Base-by-base conservation (phyloP, 208 protist species). In the Acanthamoeba divionensis region DNA sequence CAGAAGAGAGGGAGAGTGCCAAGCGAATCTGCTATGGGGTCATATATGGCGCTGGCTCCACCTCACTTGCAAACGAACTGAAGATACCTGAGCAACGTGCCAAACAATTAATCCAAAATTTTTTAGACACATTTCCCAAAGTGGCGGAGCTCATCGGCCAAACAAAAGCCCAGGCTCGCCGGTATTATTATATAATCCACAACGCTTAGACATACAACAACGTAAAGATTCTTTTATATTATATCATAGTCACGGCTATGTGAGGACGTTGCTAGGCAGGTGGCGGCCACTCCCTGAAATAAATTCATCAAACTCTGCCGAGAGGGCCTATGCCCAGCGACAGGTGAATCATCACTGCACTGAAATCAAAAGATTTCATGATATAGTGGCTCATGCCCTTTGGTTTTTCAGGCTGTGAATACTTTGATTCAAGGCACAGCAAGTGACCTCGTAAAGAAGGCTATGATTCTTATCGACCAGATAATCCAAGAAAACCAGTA, bases 401-500 rank as follows among this genome's bases (percentile, higher is more conserved):
- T 5, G 33, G 13, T 9, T 41, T 9, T 47, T 10, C 73, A 83
- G 73, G 73, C 71, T 18, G 45, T 87, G 10, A 87, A 87, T 29
- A 87, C 79, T 9, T 18, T 87, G 18, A 87, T 87, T 0, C 79
- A 87, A 31, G 79, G 79, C 10, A 87, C 79, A 9, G 79, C 79
- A 15, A 87, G 79, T 38, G 79, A 87, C 33, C 26, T 87, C 38
- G 79, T 87, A 29, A 87, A 87, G 79, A 33, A 31, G 41, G 79
- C 79, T 8, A 67, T 87, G 79, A 29, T 87, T 10, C 4, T 38
- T 10, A 21, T 87, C 9, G 79, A 87, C 18, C 12, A 18, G 5
- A 36, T 69, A 8, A 8, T 67, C 18, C 29, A 41, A 21, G 36
- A 83, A 10, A 21, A 26, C 12, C 10, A 67, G 4, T 48, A 57